A percentile compares a stretch with the other conserved stretches of the same genome.
phyloP scores from a whole-genome alignment of 805 yeast genomes.

The Sporopachydermia quercuum region DNA sequence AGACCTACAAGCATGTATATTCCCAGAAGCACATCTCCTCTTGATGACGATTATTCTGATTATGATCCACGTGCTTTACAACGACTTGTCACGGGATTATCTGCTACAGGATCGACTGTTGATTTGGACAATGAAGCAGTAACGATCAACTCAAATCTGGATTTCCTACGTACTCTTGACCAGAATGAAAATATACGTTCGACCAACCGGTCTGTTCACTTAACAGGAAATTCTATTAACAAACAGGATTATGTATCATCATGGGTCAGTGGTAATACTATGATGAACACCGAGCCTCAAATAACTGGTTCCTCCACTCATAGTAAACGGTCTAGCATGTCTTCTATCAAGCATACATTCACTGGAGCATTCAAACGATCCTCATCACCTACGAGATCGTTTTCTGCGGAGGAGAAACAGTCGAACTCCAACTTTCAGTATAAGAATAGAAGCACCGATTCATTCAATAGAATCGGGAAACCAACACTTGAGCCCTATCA shows the following conservation, averaged over 20 bases:
- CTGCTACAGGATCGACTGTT: constrained; percentile 18
- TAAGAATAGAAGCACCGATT: constrained; percentile 18
- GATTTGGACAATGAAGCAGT: constrained; percentile 13
- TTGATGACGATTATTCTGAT: not conserved
- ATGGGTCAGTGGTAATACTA: not conserved
- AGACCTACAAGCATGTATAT: constrained; percentile 5
- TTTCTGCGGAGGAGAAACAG: not conserved
- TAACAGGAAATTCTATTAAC: not conserved
- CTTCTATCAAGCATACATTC: not conserved
- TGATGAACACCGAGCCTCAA: not conserved
- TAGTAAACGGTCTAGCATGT: not conserved
- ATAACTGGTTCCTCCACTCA: not conserved
- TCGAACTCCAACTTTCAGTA: constrained; percentile 15
- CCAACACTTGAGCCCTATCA: too few relatives aligned
- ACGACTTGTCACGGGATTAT: constrained; percentile 19
- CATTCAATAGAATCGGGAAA: too few relatives aligned
- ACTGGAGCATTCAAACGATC: not conserved
- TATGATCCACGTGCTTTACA: constrained; percentile 7
- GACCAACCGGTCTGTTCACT: not conserved
- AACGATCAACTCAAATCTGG: constrained; percentile 20
- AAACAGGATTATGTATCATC: not conserved
- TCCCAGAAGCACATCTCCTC: constrained; percentile 12
- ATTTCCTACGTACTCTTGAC: constrained; percentile 19
- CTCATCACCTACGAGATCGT: not conserved
- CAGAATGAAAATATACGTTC: constrained; percentile 7